phyloP scores from a whole-genome alignment of 139 green algal species.

The Yamagishiella unicocca region DNA sequence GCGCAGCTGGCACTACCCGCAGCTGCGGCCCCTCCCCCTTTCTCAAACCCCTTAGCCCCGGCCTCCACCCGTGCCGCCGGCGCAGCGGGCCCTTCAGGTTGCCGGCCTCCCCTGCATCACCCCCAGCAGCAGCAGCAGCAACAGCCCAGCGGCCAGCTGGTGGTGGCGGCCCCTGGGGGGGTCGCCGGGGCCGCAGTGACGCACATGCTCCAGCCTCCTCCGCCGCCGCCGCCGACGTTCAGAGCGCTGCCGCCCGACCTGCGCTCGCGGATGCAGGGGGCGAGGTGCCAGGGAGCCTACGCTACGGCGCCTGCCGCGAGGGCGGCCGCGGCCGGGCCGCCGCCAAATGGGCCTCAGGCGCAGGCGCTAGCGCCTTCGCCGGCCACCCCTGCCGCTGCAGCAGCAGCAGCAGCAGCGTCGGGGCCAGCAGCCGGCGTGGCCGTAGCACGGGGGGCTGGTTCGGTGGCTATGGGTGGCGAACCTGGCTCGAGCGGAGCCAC shows the following conservation, averaged over 20 bases:
- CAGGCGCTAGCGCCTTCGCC: background rate
- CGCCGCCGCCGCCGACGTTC: background rate
- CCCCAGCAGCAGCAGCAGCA: background rate
- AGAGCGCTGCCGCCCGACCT: constrained; percentile 32
- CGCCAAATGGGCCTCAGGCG: background rate
- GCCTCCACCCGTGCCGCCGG: no score
- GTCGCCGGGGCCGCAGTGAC: background rate
- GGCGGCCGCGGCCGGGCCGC: background rate
- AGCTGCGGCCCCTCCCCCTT: no score
- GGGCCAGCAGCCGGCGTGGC: no score
- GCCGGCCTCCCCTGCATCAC: no score
- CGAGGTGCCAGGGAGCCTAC: background rate
- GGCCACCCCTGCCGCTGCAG: no score
- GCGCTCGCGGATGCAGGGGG: background rate
- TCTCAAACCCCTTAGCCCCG: no score
- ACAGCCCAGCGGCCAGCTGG: background rate
- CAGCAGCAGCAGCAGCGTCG: no score
- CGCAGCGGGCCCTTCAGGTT: no score
- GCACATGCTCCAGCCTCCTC: background rate
- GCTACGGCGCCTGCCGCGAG: background rate
- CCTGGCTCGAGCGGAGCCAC: no score
- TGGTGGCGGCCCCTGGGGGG: background rate
- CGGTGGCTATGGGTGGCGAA: no score
- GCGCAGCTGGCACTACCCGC: no score
- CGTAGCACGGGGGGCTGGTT: no score